Percentiles rank a stretch among this genome's conserved stretches.
Evolutionary conservation across 148 eudicot genomes (phyloP).

Genomic region (Vaccinium myrtillus): DNA sequence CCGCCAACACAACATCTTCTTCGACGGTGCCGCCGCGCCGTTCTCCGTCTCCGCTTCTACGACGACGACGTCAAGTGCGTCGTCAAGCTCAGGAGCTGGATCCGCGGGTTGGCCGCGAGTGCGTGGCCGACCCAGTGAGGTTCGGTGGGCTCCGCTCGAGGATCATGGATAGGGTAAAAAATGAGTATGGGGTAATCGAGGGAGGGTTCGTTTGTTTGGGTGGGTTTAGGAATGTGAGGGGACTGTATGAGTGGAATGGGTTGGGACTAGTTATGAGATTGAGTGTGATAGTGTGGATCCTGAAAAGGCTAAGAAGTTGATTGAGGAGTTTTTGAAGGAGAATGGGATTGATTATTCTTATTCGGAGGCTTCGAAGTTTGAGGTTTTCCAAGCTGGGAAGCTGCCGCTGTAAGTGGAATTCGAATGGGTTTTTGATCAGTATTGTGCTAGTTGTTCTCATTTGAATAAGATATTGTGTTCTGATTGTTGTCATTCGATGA

Average conservation of each 20-base stretch:
- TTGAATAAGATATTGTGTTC: not conserved
- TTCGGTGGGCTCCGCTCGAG: slow-evolving; percentile 48
- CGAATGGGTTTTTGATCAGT: not conserved
- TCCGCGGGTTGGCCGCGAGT: slow-evolving; percentile 44
- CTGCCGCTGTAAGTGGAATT: slow-evolving; percentile 53
- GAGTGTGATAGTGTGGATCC: slow-evolving; percentile 87
- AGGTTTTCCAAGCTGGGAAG: slow-evolving; percentile 59
- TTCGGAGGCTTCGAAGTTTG: slow-evolving; percentile 70
- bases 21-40: too few relatives aligned
- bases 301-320: slow-evolving; percentile 61
- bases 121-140: slow-evolving; percentile 42
- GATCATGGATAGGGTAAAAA: slow-evolving; percentile 63
- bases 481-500: not conserved
- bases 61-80: slow-evolving; percentile 28
- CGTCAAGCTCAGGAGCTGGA: slow-evolving; percentile 61
- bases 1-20: slow-evolving; percentile 71
- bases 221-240: slow-evolving; percentile 82
- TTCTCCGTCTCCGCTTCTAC: slow-evolving; percentile 77
- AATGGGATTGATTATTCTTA: slow-evolving; percentile 63
- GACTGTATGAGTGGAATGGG: slow-evolving; percentile 75
- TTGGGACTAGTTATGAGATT: slow-evolving; percentile 77
- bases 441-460: not conserved
- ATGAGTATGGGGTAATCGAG: slow-evolving; percentile 56
- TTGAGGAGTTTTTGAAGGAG: slow-evolving; percentile 61
- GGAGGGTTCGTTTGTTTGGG: slow-evolving; percentile 64